Evolutionary conservation across 2,329 filamentous ascomycete genomes (phyloP).

Genomic region (Chaetomiaceae sp.): DNA sequence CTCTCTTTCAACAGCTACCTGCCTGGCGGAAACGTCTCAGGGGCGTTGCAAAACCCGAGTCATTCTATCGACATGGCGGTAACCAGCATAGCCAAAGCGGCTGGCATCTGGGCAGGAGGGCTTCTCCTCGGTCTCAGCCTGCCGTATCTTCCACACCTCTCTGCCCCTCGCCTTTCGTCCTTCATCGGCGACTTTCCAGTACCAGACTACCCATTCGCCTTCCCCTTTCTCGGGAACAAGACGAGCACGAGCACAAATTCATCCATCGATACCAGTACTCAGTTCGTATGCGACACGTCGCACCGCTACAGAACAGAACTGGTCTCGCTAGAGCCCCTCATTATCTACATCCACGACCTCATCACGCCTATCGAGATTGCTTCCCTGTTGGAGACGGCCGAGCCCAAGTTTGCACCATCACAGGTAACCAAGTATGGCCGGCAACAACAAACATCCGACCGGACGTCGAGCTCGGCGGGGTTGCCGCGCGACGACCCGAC

Average conservation of each 20-base stretch:
- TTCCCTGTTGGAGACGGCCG: slow-evolving; percentile 35
- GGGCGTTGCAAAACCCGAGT: too few relatives aligned
- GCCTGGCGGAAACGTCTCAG: too few relatives aligned
- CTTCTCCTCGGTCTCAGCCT: slow-evolving; percentile 23
- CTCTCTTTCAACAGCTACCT: too few relatives aligned
- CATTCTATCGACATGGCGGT: slow-evolving; percentile 14
- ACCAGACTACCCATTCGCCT: slow-evolving; percentile 21
- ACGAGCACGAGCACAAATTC: not conserved
- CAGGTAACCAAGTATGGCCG: slow-evolving; percentile 35
- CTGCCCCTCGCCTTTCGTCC: slow-evolving; percentile 19
- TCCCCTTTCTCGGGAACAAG: slow-evolving; percentile 20
- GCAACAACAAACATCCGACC: slow-evolving; percentile 32
- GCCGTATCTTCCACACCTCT: slow-evolving; percentile 21
- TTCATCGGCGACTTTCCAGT: slow-evolving; percentile 25
- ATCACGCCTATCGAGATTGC: slow-evolving; percentile 34
- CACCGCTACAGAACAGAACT: slow-evolving; percentile 39
- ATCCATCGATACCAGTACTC: not conserved
- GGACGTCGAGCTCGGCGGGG: slow-evolving; percentile 38
- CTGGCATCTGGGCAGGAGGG: slow-evolving; percentile 21
- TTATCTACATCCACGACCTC: slow-evolving; percentile 43
- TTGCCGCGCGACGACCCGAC: slow-evolving; percentile 34
- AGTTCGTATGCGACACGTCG: slow-evolving; percentile 29
- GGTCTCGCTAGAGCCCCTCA: slow-evolving; percentile 39
- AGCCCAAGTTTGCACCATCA: slow-evolving; percentile 36
- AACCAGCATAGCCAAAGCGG: slow-evolving; percentile 14